Base-by-base conservation (phyloP, 2,329 filamentous ascomycete genomes). In the Penicillium sclerotiorum region DNA sequence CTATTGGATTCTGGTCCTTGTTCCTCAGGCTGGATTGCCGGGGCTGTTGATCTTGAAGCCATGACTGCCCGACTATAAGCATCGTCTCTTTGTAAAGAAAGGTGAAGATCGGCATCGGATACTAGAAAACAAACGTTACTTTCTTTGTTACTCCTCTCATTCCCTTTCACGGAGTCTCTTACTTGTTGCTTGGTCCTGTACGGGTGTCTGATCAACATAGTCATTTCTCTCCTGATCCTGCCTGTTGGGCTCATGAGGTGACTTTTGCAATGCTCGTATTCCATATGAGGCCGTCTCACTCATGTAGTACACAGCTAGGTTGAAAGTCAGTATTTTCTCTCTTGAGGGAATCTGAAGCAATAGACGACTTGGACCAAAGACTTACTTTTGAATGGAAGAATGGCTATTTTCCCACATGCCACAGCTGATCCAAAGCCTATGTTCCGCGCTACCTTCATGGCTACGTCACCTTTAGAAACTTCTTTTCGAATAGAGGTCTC, bases 281-380 rank as follows among this genome's bases (percentile, higher is more conserved):
- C 41, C 30, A n/a, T 51, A 47, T 2, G 43, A 47, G n/a, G 49
- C 49, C 4, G 44, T 51, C 38, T 47, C 49, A 17, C 44, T 11
- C 49, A 51, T 51, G 7, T 51, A 51, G 13, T 27, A 51, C 15
- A 51, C 49, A 13, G 49, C 49, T 33, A n/a, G 25, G n/a, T 23
- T 23, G 8, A 12, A 18, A 8, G 9, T 40, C 20, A 40, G 38
- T 7, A 15, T 5, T 9, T 27, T 2, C 11, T 13, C 13, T 12
- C 23, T 12, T 4, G 8, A 20, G 13, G 9, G 4, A 17, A 4
- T 8, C 9, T 17, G 1, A 23, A 27, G 1, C 5, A 25, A 9
- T 5, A 6, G 5, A 5, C 18, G 9, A 11, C 30, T 33, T 5
- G 30, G 8, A 8, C 8, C 4, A 33, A 28, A 20, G n/a, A 32